Base-by-base conservation (phyloP, 164 flowering plant species). In the Aristolochia californica region DNA sequence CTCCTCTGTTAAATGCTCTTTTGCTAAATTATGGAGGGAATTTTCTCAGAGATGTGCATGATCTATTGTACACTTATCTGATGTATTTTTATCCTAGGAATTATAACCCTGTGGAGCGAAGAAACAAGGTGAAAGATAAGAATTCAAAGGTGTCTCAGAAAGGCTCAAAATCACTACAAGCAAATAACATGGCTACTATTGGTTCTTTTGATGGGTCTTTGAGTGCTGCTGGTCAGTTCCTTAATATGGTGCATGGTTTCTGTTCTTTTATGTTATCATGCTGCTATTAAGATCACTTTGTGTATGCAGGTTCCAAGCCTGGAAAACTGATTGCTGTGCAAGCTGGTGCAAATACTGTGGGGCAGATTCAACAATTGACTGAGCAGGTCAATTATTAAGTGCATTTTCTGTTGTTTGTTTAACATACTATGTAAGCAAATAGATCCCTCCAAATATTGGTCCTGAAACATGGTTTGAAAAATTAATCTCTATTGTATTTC, bases 71-170 rank as follows among this genome's bases (percentile, higher is more conserved):
- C 10, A 34, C 40, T 34, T 5, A 34, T 34, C 23, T 50, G 2
- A 5, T 30, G 23, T 57, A 49, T 56, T 38, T 18, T 57, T 28
- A 43, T 56, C 44, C 13, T 59, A 87, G 94, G 77, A 91, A 88
- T 53, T 91, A 91, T 60, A 79, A 86, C 66, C 98, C 96, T 9
- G 77, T 84, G 63, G 96, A 91, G 63, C 77, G 96, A 58, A 83
- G 98, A 76, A 49, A 73, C 60, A 91, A 69, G 88, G 76, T 64
- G 86, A 83, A 10, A 84, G 75, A 68, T 87, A 77, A 22, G 30
- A 70, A 26, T 60, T 14, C 68, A 5, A 87, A 73, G 74, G 75
- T 71, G 61, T 45, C 70, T 45, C 68, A 68, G 44, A 85, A 74
- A 75, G 66, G 18, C 27, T 61, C 88, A 61, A 88, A 80, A 66